These are phyloP conservation scores for Isochrysis galbana DNA, from an alignment of 78 protist species.

Conservation along the genomic window DNA sequence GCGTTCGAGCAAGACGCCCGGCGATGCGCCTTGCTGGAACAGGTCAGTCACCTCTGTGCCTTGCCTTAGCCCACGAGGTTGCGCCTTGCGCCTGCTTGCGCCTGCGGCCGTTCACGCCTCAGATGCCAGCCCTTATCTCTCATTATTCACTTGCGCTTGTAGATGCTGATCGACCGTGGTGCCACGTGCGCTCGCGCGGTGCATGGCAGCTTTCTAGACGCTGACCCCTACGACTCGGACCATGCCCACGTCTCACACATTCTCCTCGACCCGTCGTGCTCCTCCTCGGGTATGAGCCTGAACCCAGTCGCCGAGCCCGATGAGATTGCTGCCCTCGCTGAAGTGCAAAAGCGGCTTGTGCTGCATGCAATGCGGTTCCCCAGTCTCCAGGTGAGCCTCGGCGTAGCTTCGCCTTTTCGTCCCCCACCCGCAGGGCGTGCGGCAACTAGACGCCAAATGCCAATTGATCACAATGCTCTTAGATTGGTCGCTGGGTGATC, in stretches of 20 bases:
- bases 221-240: not conserved
- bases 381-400: not conserved
- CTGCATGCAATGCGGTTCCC: conserved; percentile 53
- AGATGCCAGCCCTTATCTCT: too few species aligned
- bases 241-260: not conserved
- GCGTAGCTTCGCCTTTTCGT: too few species aligned
- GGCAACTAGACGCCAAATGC: too few species aligned
- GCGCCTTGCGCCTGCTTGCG: too few species aligned
- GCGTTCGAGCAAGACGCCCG: conserved; percentile 48
- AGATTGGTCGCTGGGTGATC: too few species aligned
- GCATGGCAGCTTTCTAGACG: not conserved
- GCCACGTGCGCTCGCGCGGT: not conserved
- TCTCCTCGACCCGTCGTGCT: conserved; percentile 60
- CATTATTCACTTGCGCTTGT: too few species aligned
- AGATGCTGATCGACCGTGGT: not conserved
- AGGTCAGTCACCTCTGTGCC: too few species aligned
- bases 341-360: not conserved
- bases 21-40: not conserved
- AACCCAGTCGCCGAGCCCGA: not conserved
- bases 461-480: too few species aligned
- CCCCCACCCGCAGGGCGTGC: too few species aligned
- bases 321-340: not conserved
- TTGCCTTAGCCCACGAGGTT: too few species aligned
- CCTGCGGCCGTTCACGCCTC: too few species aligned
- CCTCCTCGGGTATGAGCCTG: conserved; percentile 23